phyloP scores from a whole-genome alignment of 257 asterid species.

The Gentiana straminea region DNA sequence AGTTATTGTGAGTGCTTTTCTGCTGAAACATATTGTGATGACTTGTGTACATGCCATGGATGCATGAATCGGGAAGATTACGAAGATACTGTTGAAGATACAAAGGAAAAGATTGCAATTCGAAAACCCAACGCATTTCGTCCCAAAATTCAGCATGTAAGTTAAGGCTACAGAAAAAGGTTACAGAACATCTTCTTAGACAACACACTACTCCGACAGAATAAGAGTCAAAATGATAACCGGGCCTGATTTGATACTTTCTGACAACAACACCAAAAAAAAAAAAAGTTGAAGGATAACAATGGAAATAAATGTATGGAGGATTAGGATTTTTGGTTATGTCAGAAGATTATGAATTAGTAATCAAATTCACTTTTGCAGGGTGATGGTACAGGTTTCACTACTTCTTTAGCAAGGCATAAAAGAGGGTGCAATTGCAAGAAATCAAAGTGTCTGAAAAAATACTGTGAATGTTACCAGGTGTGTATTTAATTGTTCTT shows the following conservation, averaged over 20 bases:
- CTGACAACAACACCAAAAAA: no score
- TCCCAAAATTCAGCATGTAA: no score
- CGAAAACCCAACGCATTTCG: slow-evolving; percentile 12
- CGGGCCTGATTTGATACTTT: no score
- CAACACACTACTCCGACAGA: no score
- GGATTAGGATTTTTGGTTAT: no score
- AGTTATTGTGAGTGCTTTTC: slow-evolving; percentile 90
- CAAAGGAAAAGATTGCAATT: slow-evolving; percentile 44
- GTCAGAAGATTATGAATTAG: no score
- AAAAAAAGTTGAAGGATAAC: no score
- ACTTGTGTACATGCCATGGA: slow-evolving; percentile 62
- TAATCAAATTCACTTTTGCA: slow-evolving; percentile 12
- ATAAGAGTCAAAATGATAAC: no score
- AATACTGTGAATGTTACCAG: slow-evolving; percentile 90
- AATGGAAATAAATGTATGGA: no score
- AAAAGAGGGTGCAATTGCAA: slow-evolving; percentile 86
- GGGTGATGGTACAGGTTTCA: slow-evolving; percentile 35
- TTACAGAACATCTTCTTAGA: no score
- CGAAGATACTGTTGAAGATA: slow-evolving; percentile 46
- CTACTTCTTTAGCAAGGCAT: slow-evolving; percentile 66
- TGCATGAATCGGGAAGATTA: slow-evolving; percentile 62
- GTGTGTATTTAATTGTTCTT: slow-evolving; percentile 17
- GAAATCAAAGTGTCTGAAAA: slow-evolving; percentile 75
- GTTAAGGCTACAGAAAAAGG: no score
- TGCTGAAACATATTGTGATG: slow-evolving; percentile 62